phyloP scores from a whole-genome alignment of 345 rosid genomes.

The Draba incana region DNA sequence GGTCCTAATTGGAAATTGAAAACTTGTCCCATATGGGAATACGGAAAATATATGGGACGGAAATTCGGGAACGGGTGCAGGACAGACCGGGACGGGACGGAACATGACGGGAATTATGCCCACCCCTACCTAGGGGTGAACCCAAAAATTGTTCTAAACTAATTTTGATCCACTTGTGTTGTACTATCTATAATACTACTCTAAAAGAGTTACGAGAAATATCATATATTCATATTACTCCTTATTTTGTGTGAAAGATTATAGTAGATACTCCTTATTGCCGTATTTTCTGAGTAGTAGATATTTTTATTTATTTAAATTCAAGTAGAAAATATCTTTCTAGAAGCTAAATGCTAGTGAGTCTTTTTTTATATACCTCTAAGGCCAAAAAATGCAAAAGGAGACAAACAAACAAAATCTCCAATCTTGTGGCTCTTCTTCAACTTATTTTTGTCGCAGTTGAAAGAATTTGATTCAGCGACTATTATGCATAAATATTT shows the following conservation, averaged over 20 bases:
- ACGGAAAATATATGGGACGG: too few species aligned
- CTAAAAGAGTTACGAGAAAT: not conserved
- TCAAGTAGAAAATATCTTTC: conserved; percentile 16
- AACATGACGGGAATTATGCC: too few species aligned
- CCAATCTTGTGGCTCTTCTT: conserved; percentile 8
- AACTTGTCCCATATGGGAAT: too few species aligned
- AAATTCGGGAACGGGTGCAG: too few species aligned
- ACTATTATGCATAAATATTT: not conserved
- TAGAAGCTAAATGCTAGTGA: conserved; percentile 32
- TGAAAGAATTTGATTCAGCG: conserved; percentile 21
- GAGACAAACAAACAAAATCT: not conserved
- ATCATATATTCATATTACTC: too few species aligned
- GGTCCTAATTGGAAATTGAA: too few species aligned
- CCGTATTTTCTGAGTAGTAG: too few species aligned
- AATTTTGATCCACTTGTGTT: not conserved
- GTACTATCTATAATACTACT: not conserved
- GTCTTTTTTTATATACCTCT: not conserved
- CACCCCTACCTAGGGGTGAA: too few species aligned
- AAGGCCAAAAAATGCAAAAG: not conserved
- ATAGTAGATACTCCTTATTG: too few species aligned
- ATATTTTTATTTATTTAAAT: conserved; percentile 4
- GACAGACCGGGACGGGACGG: too few species aligned
- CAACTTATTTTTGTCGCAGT: not conserved
- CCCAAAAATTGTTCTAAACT: too few species aligned
- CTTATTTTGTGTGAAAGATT: too few species aligned